Evolutionary conservation across 140 eudicot species (phyloP).

Genomic region (Senecio squalidus): DNA sequence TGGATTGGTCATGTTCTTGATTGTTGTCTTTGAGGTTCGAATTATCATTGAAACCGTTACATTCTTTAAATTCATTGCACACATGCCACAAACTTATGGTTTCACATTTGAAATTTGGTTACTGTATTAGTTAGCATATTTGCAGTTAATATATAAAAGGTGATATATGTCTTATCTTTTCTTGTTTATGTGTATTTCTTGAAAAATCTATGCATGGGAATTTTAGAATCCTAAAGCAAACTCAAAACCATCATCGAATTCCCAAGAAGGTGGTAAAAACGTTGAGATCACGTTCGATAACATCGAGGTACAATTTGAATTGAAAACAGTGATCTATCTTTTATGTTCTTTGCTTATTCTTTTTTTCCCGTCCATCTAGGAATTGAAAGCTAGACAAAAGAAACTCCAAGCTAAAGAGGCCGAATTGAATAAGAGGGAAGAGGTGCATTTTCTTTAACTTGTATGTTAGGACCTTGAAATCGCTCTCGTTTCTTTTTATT

Average conservation of each 20-base stretch:
- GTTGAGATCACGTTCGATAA: slow-evolving; percentile 63
- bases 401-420: slow-evolving; percentile 89
- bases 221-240: slow-evolving; percentile 44
- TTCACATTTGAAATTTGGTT: too few species aligned
- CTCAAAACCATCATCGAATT: slow-evolving; percentile 50
- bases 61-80: too few species aligned
- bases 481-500: background rate
- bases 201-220: slow-evolving; percentile 14
- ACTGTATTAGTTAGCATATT: too few species aligned
- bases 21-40: background rate
- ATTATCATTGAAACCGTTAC: too few species aligned
- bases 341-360: background rate
- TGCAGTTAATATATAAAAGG: too few species aligned
- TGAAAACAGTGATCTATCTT: background rate
- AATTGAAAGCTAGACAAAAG: slow-evolving; percentile 58
- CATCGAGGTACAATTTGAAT: slow-evolving; percentile 34
- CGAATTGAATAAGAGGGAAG: slow-evolving; percentile 71
- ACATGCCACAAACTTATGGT: too few species aligned
- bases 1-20: slow-evolving; percentile 18
- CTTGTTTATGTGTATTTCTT: slow-evolving; percentile 9
- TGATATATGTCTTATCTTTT: too few species aligned
- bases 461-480: background rate
- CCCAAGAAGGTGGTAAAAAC: slow-evolving; percentile 61
- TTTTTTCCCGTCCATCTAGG: slow-evolving; percentile 34
- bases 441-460: slow-evolving; percentile 40